Percentiles rank a stretch among this genome's conserved stretches.
These are phyloP conservation scores for Cinnamomum chago DNA, from an alignment of 164 flowering plant genomes.

Conservation along the genomic window DNA sequence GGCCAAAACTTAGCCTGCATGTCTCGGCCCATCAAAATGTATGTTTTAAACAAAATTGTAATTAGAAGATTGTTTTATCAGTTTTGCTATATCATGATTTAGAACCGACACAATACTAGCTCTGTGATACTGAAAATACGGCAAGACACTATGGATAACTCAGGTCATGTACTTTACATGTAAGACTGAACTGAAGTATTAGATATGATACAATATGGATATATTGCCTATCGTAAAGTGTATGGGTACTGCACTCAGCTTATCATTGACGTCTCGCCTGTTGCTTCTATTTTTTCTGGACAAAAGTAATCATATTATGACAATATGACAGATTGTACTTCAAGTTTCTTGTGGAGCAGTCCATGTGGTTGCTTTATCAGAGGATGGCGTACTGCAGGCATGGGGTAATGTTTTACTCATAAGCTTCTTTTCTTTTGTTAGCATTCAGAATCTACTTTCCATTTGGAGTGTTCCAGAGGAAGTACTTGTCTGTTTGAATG, in stretches of 20 bases:
- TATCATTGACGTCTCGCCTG: no score
- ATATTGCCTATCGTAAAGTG: no score
- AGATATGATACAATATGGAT: no score
- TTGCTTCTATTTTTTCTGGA: neutral
- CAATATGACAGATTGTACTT: slow-evolving; percentile 49
- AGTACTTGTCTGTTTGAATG: neutral
- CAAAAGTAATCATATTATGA: neutral
- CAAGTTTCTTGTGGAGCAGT: slow-evolving; percentile 97
- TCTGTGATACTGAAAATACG: no score
- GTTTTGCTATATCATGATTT: neutral
- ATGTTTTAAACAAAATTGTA: no score
- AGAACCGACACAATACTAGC: neutral
- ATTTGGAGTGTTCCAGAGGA: neutral
- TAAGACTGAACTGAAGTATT: no score
- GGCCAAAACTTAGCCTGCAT: no score
- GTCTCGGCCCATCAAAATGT: no score
- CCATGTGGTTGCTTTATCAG: slow-evolving; percentile 89
- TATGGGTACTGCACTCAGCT: no score
- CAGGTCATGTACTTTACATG: no score
- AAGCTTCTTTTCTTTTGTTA: neutral
- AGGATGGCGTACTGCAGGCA: slow-evolving; percentile 84
- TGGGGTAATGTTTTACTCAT: slow-evolving; percentile 58
- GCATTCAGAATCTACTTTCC: neutral
- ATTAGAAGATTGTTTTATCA: neutral
- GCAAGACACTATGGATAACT: no score